Evolutionary conservation across 306 rosid species (phyloP), one percentile per base, ranked within the genome.

Genomic region (Quercus bicolor): DNA sequence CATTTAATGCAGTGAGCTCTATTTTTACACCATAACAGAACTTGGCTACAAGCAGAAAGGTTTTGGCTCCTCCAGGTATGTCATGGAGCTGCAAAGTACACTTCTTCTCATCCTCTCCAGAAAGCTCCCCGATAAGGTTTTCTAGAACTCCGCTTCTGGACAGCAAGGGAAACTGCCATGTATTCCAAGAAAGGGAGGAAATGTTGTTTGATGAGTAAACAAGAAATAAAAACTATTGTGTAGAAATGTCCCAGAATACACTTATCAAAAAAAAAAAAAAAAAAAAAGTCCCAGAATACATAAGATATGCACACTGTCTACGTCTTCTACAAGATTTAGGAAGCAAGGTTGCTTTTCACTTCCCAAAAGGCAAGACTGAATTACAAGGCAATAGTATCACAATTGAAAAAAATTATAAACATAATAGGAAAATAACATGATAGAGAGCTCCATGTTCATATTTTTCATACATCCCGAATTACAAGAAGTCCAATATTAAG

Each of bases 21-120:
- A 92, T 84, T 83, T 90, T 92, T 29, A 92, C 94, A 76, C 92
- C 98, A 68, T 94, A 94, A 70, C 98, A 94, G 78, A 94, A 92
- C 81, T 88, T 94, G 48, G 94, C 90, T 1, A 88, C 79, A 37
- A 80, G 87, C 78, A 88, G 61, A 62, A 94, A 92, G 31, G 86
- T 79, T 82, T 82, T 88, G 86, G 97, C 88, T 77, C 98, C 98
- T 66, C 98, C 98, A 6, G 97, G 97, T 33, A 94, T 62, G 78
- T 89, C 92, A 81, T 85, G 84, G 19, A 94, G 94, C 79, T 90
- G 89, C 81, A 90, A 69, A 57, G 80, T 57, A 76, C 92, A 89
- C 43, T 82, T 83, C 12, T 68, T 56, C 48, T 88, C 96, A 51
- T 83, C 81, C 43, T 83, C 86, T 4, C 51, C 70, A 59, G 88